Percentiles rank a stretch among this genome's conserved stretches.
These are phyloP conservation scores for Xylaria acuta DNA, from an alignment of 495 filamentous ascomycete species.

Conservation along the genomic window DNA sequence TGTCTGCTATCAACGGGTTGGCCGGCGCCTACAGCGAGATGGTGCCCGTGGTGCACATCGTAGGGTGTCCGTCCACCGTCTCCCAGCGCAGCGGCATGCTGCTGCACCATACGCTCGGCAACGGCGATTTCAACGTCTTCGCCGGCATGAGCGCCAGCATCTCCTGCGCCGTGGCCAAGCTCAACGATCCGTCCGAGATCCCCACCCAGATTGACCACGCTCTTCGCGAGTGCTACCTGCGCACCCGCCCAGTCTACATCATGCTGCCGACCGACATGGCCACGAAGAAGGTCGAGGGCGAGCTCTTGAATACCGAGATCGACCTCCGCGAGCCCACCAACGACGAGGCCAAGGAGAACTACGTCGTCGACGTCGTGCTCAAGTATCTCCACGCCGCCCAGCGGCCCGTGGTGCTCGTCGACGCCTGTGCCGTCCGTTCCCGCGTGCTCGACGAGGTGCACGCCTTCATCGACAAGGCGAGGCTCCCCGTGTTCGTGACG, in stretches of 20 bases:
- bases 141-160: constrained; percentile 75
- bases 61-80: constrained; percentile 69
- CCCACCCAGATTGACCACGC: constrained; percentile 79
- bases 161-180: constrained; percentile 69
- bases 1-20: constrained; percentile 75
- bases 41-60: constrained; percentile 81
- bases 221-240: constrained; percentile 78
- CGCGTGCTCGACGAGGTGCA: constrained; percentile 76
- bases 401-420: constrained; percentile 81
- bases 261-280: constrained; percentile 87
- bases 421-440: constrained; percentile 90
- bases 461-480: constrained; percentile 75
- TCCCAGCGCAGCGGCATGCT: constrained; percentile 68
- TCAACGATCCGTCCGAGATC: constrained; percentile 73
- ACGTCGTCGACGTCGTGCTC: constrained; percentile 80
- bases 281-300: constrained; percentile 76
- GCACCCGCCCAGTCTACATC: constrained; percentile 81
- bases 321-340: constrained; percentile 70
- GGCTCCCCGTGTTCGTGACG: constrained; percentile 82
- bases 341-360: constrained; percentile 76
- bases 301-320: constrained; percentile 68
- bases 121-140: constrained; percentile 90
- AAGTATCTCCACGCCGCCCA: constrained; percentile 78
- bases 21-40: constrained; percentile 77
- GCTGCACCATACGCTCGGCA: constrained; percentile 93